Evolutionary conservation across 371 early-diverging fungal species (phyloP), one percentile per base, ranked within the genome.

Genomic region (Apophysomyces variabilis): DNA sequence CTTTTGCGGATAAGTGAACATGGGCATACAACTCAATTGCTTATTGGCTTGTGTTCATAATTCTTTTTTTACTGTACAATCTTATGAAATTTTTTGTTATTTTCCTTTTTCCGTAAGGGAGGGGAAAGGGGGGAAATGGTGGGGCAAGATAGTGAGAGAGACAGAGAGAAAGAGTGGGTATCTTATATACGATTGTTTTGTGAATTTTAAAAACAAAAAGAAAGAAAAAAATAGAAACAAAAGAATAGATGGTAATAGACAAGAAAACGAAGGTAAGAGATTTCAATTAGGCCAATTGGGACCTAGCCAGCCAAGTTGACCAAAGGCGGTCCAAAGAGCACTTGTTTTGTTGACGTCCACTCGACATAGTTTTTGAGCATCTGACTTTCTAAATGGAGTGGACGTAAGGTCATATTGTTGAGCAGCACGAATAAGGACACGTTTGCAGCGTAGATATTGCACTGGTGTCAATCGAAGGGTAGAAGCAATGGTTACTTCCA

Each of bases 321-420:
- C 80, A 72, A 85, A 90, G 68, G 82, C 82, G 63, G 85, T 84
- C 83, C 88, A 89, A 7, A 90, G 75, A 54, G 83, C 83, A 65
- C 87, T 85, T 35, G 90, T 89, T 69, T 90, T 90, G 84, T 90
- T 90, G 68, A 90, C 90, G 67, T 90, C 90, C 38, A 90, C 85
- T 14, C 87, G 86, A 54, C 89, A 87, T 26, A 90, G 64, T 60
- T 87, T 86, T 75, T 90, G 91, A 9, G 91, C 91, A 72, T 90
- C 90, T 65, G 86, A 83, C 72, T 90, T 90, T 38, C 86, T 74
- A 70, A 90, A 90, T 18, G 76, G 69, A 41, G 74, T 70, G 13
- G 71, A 74, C 58, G 70, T 70, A 12, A 60, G 66, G 35, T 58
- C 58, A 56, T 69, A 74, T 60, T 80, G 70, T 36, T 73, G 73